Evolutionary conservation across 2,329 filamentous ascomycete species (phyloP), one percentile per base, ranked within the genome.

Genomic region (Calycina herbarum): DNA sequence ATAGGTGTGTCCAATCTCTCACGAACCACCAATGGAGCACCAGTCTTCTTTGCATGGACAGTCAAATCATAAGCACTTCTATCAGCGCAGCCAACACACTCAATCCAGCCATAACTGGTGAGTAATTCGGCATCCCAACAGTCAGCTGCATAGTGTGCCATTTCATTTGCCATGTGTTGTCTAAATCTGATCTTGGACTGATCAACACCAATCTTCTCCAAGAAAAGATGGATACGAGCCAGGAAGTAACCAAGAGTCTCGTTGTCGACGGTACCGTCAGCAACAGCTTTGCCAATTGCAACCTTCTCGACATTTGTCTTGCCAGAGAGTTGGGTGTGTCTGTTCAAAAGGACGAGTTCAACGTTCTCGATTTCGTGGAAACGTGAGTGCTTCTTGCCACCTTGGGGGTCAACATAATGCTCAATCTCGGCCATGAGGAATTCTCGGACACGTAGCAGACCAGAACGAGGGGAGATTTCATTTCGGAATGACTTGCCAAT

Each of bases 341-440:
- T 90, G 77, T 95, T 90, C 58, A 99, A 86, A 31, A 99, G 86
- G 63, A 89, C 86, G 65, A 99, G 85, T 81, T 96, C 90, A 58
- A 95, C 81, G 72, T 96, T 83, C 76, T 92, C 89, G 66, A 99
- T 89, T 74, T 97, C 92, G 57, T 87, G 80, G 80, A 99, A 99
- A 64, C 94, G 90, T 62, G 85, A 81, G 78, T 99, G 95, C 81
- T 95, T 96, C 87, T 99, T 99, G 80, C 93, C 93, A 76, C 93
- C 88, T 75, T 95, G 85, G 11, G 95, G 95, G 75, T 99, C 95
- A 71, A 99, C 95, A 76, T 92, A 99, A 79, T 99, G 95, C 82
- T 99, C 95, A 73, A 99, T 97, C 81, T 99, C 95, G 29, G 94
- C 95, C 95, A 99, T 98, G 73, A 97, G 81, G 81, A 99, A 98